Conservation (phyloP, 805 yeast genomes). For the Yarrowia hollandica region DNA sequence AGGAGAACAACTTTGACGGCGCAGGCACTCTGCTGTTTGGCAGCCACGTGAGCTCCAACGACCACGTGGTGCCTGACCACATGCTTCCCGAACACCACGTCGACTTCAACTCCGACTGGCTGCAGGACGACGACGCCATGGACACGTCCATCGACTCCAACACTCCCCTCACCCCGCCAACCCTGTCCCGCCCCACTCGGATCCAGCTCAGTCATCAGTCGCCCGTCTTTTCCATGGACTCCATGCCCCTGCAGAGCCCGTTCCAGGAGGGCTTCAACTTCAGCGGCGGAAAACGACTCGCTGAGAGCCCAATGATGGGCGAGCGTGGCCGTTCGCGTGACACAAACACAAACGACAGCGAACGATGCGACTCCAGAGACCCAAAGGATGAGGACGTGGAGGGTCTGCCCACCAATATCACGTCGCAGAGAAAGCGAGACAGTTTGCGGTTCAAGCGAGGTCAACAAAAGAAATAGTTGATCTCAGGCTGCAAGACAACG, state of each 20-base stretch:
- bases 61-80: background rate
- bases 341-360: background rate
- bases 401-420: constrained; percentile 19
- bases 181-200: constrained; percentile 2
- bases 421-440: constrained; percentile 27
- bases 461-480: constrained; percentile 12
- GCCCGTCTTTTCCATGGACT: constrained; percentile 22
- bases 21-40: constrained; percentile 1
- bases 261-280: constrained; percentile 15
- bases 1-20: background rate
- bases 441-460: constrained; percentile 29
- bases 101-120: constrained; percentile 23
- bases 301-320: constrained; percentile 12
- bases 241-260: constrained; percentile 9
- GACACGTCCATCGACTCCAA: constrained; percentile 10
- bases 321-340: no score
- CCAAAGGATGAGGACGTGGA: constrained; percentile 7
- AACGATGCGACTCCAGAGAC: background rate
- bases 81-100: no score
- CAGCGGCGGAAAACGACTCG: background rate
- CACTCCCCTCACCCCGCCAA: constrained; percentile 6
- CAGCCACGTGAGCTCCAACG: background rate
- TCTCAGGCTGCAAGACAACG: background rate
- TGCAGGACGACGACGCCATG: constrained; percentile 22
- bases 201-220: constrained; percentile 7